Evolutionary conservation across 306 rosid genomes (phyloP), one percentile per base, ranked within the genome.

Genomic region (Quercus gilva): DNA sequence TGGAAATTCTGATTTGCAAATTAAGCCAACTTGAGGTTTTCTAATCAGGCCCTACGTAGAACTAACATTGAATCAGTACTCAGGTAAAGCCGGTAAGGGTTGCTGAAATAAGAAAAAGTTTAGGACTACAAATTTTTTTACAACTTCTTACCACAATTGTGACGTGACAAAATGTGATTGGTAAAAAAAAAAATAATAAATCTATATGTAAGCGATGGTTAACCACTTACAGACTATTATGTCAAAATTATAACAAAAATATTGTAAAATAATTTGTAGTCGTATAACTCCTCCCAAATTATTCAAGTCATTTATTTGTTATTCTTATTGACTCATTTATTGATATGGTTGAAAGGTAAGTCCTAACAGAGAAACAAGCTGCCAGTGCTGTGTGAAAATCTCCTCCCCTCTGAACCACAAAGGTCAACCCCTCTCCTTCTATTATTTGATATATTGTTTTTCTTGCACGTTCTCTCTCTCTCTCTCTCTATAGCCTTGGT

Each of bases 361-460:
- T 43, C 70, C 41, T 71, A 49, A 51, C 74, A 61, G 74, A 41
- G 59, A 82, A 82, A 71, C 67, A 75, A 76, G 87, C 74, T 75
- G 71, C 81, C 76, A 78, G 23, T 87, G 65, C 59, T 3, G 5
- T 61, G 73, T 45, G 26, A 23, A 79, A 89, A 86, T 63, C 81
- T 75, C 45, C 45, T 41, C 12, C 12, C 45, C 75, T 81, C 69
- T 73, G 45, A 79, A 81, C 86, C 85, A 76, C 87, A 80, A 86
- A 80, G 88, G 95, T 87, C 95, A 90, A 92, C 93, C 74, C 81
- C 58, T 37, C 74, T 75, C 51, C 69, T 55, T 4, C 19, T 64
- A 79, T 64, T 51, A 8, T 73, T 70, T 73, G 55, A 72, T 41
- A 41, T 41, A 41, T 41, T 41, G 45, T 82, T 85, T 35, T 29